Evolutionary conservation across 169 alveolate species (phyloP).

Genomic region (Eimeria falciformis): DNA sequence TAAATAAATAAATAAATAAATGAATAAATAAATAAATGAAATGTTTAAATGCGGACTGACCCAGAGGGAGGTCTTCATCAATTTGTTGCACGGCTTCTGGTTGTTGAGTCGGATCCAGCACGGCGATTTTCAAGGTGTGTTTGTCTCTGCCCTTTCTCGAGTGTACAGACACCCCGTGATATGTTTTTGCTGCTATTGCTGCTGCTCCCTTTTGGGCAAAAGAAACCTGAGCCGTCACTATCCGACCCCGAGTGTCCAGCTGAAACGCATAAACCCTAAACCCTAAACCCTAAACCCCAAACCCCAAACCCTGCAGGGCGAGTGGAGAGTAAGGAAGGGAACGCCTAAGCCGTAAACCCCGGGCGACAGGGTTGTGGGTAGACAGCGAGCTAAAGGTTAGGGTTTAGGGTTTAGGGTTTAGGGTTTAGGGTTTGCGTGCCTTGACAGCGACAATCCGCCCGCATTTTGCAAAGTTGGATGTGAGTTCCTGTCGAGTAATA

Average conservation of each 20-base stretch:
- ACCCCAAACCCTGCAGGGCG: not conserved
- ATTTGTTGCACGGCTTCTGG: not conserved
- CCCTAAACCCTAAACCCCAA: constrained; percentile 17
- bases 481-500: not conserved
- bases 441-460: not conserved
- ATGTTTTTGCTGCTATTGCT: not conserved
- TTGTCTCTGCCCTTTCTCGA: not conserved
- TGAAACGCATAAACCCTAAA: no score
- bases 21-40: not conserved
- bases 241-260: not conserved
- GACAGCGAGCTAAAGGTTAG: not conserved
- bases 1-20: no score
- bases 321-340: not conserved
- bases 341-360: not conserved
- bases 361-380: not conserved
- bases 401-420: constrained; percentile 11
- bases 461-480: not conserved
- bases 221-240: not conserved
- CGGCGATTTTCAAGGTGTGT: not conserved
- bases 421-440: not conserved
- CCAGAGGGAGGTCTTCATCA: not conserved
- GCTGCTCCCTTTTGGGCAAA: not conserved
- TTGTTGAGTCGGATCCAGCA: not conserved
- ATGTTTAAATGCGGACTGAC: not conserved
- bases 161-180: not conserved